Base-by-base conservation (phyloP, 2,329 filamentous ascomycete genomes). In the Neurospora sp. region DNA sequence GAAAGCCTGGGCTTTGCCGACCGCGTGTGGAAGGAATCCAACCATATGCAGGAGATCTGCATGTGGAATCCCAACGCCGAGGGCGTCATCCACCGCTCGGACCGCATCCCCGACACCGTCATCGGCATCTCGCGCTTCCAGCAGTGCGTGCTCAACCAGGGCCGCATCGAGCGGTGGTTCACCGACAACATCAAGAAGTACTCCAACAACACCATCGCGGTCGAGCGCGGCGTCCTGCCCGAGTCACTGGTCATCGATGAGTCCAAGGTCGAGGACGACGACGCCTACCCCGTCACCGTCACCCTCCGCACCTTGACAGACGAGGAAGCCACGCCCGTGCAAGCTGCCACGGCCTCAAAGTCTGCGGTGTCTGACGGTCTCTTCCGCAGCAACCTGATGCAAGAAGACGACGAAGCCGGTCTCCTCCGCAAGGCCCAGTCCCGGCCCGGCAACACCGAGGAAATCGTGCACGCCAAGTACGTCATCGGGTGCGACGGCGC, bases 1-100 rank as follows among this genome's bases (percentile, higher is more conserved):
- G 89, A 93, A 74, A 88, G 86, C 67, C 90, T 93, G 73, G 90
- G 87, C 0, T 86, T 93, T 70, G 88, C 82, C 2, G 85, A 92
- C 72, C 81, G 85, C 4, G 85, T 84, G 1, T 88, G 87, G 85
- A 88, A 88, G 67, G 90, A 92, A 74, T 84, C 86, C 13, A 90
- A 90, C 76, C 88, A 88, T 75, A 86, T 91, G 81, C 82, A 90
- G n/a, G 90, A 91, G 80, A 87, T 90, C 70, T 77, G 81, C 66
- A 82, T 87, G 69, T 87, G 85, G 87, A 91, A 91, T 71, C 90
- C 90, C 0, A 86, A 87, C 70, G 78, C 83, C 39, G 79, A 88
- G 42, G 88, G 89, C 1, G 77, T 80, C 0, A 83, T 93, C 68
- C 80, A 81, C 66, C 84, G 89, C 52, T 87, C 82, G 38, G 88